Evolutionary conservation across 371 early-diverging fungal genomes (phyloP).

Genomic region (Choanephora cucurbitarum): DNA sequence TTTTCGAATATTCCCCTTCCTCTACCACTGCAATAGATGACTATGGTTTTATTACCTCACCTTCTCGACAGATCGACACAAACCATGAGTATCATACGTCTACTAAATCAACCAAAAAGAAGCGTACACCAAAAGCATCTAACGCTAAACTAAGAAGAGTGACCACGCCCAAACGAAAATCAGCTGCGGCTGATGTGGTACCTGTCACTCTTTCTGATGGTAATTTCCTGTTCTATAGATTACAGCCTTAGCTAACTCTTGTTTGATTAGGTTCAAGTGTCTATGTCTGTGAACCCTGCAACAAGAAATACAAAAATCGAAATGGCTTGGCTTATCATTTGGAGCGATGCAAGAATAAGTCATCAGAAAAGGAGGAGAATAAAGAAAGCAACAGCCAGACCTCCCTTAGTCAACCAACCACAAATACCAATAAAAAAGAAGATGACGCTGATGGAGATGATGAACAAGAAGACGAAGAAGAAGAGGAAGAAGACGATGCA

Average conservation of each 20-base stretch:
- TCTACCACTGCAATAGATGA: not conserved
- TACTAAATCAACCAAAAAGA: slow-evolving; percentile 3
- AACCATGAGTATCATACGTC: too few species aligned
- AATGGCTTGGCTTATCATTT: slow-evolving; percentile 46
- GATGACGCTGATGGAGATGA: slow-evolving; percentile 42
- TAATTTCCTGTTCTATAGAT: too few species aligned
- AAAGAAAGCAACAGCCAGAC: not conserved
- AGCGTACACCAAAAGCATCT: slow-evolving; percentile 8
- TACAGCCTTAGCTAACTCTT: too few species aligned
- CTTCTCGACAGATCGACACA: slow-evolving; percentile 6
- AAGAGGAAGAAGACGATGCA: slow-evolving; percentile 6
- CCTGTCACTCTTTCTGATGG: slow-evolving; percentile 36
- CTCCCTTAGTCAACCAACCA: not conserved
- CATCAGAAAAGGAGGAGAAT: slow-evolving; percentile 10
- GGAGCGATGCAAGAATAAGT: slow-evolving; percentile 35
- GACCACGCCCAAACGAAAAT: slow-evolving; percentile 17
- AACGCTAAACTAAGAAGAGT: not conserved
- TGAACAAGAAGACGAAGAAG: slow-evolving; percentile 47
- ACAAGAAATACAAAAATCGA: slow-evolving; percentile 49
- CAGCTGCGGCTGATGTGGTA: slow-evolving; percentile 16
- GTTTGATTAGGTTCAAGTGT: slow-evolving; percentile 11
- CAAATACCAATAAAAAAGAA: slow-evolving; percentile 22
- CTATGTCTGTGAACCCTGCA: slow-evolving; percentile 50
- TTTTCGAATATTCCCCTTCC: not conserved
- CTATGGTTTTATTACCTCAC: slow-evolving; percentile 1